Conservation (phyloP, 2,329 filamentous ascomycete genomes). For the Claviceps sp. region DNA sequence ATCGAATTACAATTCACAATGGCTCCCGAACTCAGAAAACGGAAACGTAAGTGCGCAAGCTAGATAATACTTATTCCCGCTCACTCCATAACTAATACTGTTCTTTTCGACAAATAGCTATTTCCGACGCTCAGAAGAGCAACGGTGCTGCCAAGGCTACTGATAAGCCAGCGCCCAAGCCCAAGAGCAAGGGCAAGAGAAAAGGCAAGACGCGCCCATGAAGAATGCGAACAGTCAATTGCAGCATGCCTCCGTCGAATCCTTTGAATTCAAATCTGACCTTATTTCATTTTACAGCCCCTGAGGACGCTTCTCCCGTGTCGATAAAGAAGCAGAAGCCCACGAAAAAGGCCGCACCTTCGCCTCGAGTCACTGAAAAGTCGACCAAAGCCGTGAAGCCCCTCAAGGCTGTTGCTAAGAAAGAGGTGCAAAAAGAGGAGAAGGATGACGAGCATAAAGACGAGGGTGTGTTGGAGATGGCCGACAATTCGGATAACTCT, state of each 20-base stretch:
- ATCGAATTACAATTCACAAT: conserved; percentile 19
- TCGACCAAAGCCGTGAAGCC: conserved; percentile 7
- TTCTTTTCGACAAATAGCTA: conserved; percentile 8
- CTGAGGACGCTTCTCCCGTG: conserved; percentile 23
- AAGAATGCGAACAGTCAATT: neutral
- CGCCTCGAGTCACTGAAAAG: conserved; percentile 4
- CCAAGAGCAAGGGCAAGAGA: conserved; percentile 25
- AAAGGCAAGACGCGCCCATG: conserved; percentile 13
- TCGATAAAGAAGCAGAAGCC: conserved; percentile 21
- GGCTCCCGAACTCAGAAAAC: conserved; percentile 32
- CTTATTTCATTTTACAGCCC: neutral
- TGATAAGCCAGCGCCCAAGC: conserved; percentile 22
- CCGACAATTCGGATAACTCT: conserved; percentile 17
- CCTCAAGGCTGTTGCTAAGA: conserved; percentile 22
- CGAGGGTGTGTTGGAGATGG: conserved; percentile 19
- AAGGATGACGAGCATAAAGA: conserved; percentile 18
- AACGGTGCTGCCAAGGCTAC: conserved; percentile 13
- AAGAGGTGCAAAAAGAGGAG: conserved; percentile 7
- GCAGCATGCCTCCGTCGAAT: neutral
- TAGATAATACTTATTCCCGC: neutral
- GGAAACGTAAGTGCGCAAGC: conserved; percentile 16
- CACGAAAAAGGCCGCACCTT: conserved; percentile 1
- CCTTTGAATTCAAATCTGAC: conserved; percentile 9
- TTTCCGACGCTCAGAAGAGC: conserved; percentile 18
- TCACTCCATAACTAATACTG: conserved; percentile 8